Percentiles rank a stretch among this genome's conserved stretches.
phyloP scores from a whole-genome alignment of 1,284 basidiomycete species.

The Pseudozyma sp. region DNA sequence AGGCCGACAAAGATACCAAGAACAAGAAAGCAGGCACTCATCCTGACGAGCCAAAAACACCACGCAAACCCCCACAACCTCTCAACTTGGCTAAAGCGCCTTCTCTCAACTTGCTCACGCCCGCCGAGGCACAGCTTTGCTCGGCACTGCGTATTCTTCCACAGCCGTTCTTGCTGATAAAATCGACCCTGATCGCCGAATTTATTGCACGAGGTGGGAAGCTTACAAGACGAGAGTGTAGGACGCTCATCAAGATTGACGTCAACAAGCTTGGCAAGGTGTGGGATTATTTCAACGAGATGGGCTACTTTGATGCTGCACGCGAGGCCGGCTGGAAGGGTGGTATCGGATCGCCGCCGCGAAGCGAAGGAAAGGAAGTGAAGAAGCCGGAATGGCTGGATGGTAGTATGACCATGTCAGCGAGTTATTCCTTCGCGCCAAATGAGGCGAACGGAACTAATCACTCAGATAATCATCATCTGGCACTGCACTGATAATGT shows the following conservation, averaged over 20 bases:
- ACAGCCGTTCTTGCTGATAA: constrained; percentile 65
- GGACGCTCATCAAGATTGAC: constrained; percentile 62
- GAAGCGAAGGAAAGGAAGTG: constrained; percentile 33
- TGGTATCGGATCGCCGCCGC: constrained; percentile 44
- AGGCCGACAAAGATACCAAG: constrained; percentile 41
- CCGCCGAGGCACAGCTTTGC: constrained; percentile 62
- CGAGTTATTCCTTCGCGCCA: constrained; percentile 41
- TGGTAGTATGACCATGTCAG: constrained; percentile 44
- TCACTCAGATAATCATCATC: no score
- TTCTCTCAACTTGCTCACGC: constrained; percentile 61
- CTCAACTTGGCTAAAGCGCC: constrained; percentile 62
- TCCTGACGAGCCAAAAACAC: constrained; percentile 53
- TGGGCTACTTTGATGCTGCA: constrained; percentile 62
- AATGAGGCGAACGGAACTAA: no score
- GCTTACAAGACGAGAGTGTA: constrained; percentile 59
- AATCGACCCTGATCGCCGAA: constrained; percentile 62
- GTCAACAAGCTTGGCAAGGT: constrained; percentile 65
- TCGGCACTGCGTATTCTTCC: constrained; percentile 65
- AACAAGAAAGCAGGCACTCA: constrained; percentile 51
- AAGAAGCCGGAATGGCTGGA: constrained; percentile 49
- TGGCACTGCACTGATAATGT: no score
- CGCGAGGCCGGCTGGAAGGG: constrained; percentile 49
- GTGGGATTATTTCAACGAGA: constrained; percentile 65
- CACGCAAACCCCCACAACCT: constrained; percentile 55
- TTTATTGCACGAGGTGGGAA: constrained; percentile 57